Evolutionary conservation across 208 protist species (phyloP).

Genomic region (Leishmania turanica): DNA sequence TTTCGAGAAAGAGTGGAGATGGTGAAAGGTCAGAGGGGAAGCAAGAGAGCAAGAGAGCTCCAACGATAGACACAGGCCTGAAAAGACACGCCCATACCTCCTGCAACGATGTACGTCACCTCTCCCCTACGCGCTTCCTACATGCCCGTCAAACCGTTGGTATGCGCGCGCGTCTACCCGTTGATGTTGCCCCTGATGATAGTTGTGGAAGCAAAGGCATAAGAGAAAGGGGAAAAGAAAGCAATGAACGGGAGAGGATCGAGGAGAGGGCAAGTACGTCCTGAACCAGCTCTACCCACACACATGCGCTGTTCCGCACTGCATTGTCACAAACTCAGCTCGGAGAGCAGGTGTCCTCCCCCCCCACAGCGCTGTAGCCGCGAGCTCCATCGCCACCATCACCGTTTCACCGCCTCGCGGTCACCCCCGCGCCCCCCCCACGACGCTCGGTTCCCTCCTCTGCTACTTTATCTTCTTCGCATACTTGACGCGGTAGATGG

Average conservation of each 20-base stretch:
- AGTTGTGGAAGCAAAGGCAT: too few species aligned
- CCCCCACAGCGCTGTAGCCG: background rate
- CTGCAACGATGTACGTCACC: background rate
- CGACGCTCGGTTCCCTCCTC: background rate
- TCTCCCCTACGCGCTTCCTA: background rate
- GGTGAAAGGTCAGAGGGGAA: background rate
- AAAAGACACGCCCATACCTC: background rate
- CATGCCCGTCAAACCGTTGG: background rate
- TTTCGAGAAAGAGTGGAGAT: background rate
- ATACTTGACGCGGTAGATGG: constrained; percentile 54
- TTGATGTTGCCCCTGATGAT: background rate
- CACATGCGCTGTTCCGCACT: background rate
- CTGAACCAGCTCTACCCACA: background rate
- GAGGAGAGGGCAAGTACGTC: background rate
- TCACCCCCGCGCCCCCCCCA: background rate
- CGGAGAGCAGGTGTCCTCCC: background rate
- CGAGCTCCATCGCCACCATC: background rate
- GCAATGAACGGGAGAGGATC: background rate
- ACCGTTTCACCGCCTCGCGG: background rate
- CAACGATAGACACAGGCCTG: background rate
- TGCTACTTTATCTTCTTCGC: constrained; percentile 24
- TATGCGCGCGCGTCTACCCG: background rate
- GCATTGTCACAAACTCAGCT: background rate
- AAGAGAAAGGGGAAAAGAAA: background rate
- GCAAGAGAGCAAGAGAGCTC: background rate